Conservation (phyloP, 768 basidiomycete genomes). For the Boletus sp. region DNA sequence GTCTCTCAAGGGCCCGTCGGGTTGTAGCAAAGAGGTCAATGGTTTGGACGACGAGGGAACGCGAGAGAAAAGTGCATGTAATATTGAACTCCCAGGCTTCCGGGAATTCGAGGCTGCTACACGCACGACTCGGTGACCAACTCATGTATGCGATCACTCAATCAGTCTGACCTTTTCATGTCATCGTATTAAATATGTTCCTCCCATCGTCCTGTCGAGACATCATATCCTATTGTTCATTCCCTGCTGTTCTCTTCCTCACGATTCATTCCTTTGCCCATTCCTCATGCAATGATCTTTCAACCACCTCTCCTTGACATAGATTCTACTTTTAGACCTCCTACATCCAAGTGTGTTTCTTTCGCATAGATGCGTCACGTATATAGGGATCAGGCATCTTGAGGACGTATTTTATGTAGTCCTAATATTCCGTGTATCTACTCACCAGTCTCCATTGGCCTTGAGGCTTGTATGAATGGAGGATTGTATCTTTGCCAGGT, state of each 20-base stretch:
- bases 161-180: neutral
- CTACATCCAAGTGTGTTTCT: conserved; percentile 13
- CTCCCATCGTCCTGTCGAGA: conserved; percentile 5
- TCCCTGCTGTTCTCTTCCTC: neutral
- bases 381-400: conserved; percentile 36
- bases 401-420: conserved; percentile 36
- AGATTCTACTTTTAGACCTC: conserved; percentile 25
- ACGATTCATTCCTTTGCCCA: conserved; percentile 3
- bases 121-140: conserved; percentile 18
- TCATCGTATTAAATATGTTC: conserved; percentile 6
- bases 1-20: conserved; percentile 9
- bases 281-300: conserved; percentile 9
- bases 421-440: conserved; percentile 33
- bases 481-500: conserved; percentile 10
- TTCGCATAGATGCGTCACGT: conserved; percentile 30
- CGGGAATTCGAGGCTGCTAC: conserved; percentile 60
- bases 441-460: conserved; percentile 7
- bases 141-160: conserved; percentile 2
- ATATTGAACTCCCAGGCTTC: conserved; percentile 60
- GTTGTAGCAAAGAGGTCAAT: conserved; percentile 20
- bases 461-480: conserved; percentile 22
- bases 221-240: conserved; percentile 22
- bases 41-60: conserved; percentile 22
- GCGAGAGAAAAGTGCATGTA: conserved; percentile 19
- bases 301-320: conserved; percentile 12